Evolutionary conservation across 225 moss, liverwort and hornwort genomes (phyloP).

Genomic region (Sphagnum contortum): DNA sequence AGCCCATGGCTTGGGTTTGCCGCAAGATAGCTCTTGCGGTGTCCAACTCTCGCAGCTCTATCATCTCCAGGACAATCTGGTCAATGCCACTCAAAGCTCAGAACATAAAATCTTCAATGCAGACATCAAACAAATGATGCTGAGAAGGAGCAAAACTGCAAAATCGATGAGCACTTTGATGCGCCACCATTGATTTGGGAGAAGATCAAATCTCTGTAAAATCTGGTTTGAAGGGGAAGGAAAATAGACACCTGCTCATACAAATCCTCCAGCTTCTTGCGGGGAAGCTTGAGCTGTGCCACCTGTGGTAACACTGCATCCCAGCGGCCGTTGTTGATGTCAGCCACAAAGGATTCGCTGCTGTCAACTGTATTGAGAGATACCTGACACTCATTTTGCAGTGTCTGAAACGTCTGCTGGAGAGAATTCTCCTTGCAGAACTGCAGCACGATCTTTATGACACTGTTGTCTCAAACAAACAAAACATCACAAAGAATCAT

Average conservation of each 20-base stretch:
- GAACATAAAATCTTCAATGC: no score
- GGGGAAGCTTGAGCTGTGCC: constrained; percentile 97
- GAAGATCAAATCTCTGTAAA: no score
- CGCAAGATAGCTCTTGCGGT: constrained; percentile 96
- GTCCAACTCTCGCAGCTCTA: constrained; percentile 96
- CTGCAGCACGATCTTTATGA: constrained; percentile 97
- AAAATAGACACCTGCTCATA: constrained; percentile 75
- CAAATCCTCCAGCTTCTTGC: constrained; percentile 96
- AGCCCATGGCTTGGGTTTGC: constrained; percentile 98
- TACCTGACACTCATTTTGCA: constrained; percentile 99
- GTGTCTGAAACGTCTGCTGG: constrained; percentile 98
- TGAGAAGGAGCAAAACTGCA: no score
- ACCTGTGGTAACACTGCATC: constrained; percentile 97
- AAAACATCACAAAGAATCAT: constrained; percentile 2
- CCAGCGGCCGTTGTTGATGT: constrained; percentile 99
- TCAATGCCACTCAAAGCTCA: no score
- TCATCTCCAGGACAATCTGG: constrained; percentile 99
- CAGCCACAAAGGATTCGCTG: constrained; percentile 84
- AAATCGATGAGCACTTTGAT: no score
- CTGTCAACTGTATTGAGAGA: constrained; percentile 98
- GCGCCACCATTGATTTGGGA: no score
- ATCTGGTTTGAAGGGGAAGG: not conserved
- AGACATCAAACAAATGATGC: no score
- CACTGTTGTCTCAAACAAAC: constrained; percentile 34
- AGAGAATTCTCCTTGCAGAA: constrained; percentile 99